These are phyloP conservation scores for Mayamaea pseudoterrestris DNA, from an alignment of 108 stramenopile species.

Conservation along the genomic window DNA sequence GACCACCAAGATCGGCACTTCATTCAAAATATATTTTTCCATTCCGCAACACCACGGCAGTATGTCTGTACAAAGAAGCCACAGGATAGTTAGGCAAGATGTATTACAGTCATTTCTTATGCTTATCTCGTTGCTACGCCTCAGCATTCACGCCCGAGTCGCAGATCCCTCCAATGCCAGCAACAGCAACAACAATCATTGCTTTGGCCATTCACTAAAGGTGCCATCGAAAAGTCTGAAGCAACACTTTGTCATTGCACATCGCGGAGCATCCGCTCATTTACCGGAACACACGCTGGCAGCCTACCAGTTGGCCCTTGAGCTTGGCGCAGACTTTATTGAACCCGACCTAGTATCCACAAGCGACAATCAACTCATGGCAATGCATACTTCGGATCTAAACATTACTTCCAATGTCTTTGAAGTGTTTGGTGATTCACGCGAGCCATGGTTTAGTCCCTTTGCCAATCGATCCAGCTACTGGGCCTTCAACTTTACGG, in stretches of 20 bases:
- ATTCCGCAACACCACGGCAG: too few species aligned
- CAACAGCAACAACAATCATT: too few species aligned
- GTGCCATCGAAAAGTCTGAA: too few species aligned
- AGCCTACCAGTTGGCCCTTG: constrained; percentile 66
- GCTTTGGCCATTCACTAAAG: too few species aligned
- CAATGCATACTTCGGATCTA: constrained; percentile 53
- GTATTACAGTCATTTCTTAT: too few species aligned
- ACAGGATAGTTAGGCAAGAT: too few species aligned
- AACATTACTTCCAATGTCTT: constrained; percentile 60
- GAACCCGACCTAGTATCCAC: constrained; percentile 70
- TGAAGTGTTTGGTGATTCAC: constrained; percentile 20
- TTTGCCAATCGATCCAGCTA: constrained; percentile 24
- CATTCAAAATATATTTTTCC: too few species aligned
- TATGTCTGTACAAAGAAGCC: too few species aligned
- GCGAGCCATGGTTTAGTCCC: constrained; percentile 9
- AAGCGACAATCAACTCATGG: constrained; percentile 33
- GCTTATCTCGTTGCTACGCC: too few species aligned
- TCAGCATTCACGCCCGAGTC: too few species aligned
- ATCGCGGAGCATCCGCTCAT: constrained; percentile 60
- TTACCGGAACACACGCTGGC: constrained; percentile 65
- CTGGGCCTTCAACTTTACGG: constrained; percentile 55
- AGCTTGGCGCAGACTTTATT: constrained; percentile 72
- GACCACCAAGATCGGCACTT: too few species aligned
- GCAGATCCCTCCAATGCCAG: too few species aligned
- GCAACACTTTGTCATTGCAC: constrained; percentile 39